A percentile compares a stretch with the other conserved stretches of the same genome.
These are phyloP conservation scores for Saccharomyces hybrid DNA, from an alignment of 1,139 yeast species.

Conservation along the genomic window DNA sequence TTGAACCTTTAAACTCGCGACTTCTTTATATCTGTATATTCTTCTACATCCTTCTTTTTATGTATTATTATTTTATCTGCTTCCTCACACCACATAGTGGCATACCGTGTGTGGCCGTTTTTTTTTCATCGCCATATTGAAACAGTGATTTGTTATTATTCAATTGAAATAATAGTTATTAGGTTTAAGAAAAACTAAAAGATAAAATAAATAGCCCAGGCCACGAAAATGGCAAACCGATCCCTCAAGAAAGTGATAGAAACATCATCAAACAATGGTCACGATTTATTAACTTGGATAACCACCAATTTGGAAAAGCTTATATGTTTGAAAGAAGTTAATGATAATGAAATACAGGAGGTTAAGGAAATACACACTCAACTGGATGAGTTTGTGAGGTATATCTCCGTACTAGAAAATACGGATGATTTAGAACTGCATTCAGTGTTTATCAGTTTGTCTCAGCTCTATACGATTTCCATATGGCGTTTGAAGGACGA, in stretches of 20 bases:
- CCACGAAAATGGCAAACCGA: not conserved
- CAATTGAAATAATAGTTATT: not conserved
- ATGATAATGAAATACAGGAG: conserved; percentile 2
- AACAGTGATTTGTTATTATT: not conserved
- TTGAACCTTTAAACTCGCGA: not conserved
- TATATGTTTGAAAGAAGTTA: conserved; percentile 5
- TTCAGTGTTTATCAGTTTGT: conserved; percentile 14
- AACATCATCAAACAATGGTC: conserved; percentile 12
- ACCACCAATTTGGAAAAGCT: conserved; percentile 12
- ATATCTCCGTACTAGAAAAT: conserved; percentile 11
- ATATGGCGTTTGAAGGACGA: conserved; percentile 13
- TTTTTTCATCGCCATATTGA: not conserved
- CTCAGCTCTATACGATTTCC: conserved; percentile 19
- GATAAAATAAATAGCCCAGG: not conserved
- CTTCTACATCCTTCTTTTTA: not conserved
- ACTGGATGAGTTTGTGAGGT: conserved; percentile 10
- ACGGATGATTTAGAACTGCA: conserved; percentile 16
- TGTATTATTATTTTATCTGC: not conserved
- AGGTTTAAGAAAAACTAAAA: not conserved
- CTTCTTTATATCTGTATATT: not conserved
- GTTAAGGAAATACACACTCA: conserved; percentile 9
- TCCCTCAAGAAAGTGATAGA: not conserved
- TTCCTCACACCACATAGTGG: not conserved
- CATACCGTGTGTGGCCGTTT: not conserved
- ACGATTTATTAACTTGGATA: conserved; percentile 18